phyloP scores from a whole-genome alignment of 2,329 filamentous ascomycete genomes.

The Lachnum nothofagi region DNA sequence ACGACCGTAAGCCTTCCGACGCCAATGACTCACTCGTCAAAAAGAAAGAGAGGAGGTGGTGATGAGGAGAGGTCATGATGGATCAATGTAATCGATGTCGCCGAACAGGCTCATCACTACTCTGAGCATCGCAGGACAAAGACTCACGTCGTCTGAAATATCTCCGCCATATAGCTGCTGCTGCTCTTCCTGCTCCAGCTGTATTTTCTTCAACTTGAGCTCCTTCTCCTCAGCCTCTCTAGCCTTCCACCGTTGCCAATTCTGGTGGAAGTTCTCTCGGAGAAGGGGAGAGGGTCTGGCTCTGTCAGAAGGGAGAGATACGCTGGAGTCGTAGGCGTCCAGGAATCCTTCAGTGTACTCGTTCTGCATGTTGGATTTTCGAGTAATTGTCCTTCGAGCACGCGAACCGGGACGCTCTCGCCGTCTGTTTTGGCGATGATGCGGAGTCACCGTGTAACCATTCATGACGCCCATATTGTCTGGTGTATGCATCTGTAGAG shows the following conservation, averaged over 20 bases:
- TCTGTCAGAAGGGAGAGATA: slow-evolving; percentile 26
- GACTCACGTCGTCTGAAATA: slow-evolving; percentile 30
- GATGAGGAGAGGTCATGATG: slow-evolving; percentile 20
- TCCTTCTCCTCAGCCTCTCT: slow-evolving; percentile 27
- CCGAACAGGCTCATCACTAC: slow-evolving; percentile 32
- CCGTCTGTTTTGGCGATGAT: slow-evolving; percentile 30
- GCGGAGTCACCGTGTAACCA: slow-evolving; percentile 18
- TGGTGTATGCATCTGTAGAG: slow-evolving; percentile 3
- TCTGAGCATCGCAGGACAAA: slow-evolving; percentile 29
- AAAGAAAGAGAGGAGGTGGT: slow-evolving; percentile 12
- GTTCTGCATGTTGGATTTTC: slow-evolving; percentile 22
- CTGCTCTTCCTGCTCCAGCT: slow-evolving; percentile 25
- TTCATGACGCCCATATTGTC: slow-evolving; percentile 21
- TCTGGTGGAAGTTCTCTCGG: slow-evolving; percentile 31
- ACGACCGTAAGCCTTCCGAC: slow-evolving; percentile 8
- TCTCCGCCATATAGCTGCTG: slow-evolving; percentile 30
- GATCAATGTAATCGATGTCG: slow-evolving; percentile 32
- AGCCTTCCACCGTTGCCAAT: slow-evolving; percentile 30
- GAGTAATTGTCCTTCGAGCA: slow-evolving; percentile 26
- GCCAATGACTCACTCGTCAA: slow-evolving; percentile 5
- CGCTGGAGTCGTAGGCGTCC: slow-evolving; percentile 23
- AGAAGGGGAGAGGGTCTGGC: slow-evolving; percentile 27
- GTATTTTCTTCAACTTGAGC: slow-evolving; percentile 22
- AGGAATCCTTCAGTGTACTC: slow-evolving; percentile 26
- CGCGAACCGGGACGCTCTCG: slow-evolving; percentile 31